These are phyloP conservation scores for Clonostachys byssicola DNA, from an alignment of 2,329 filamentous ascomycete species.

Conservation along the genomic window DNA sequence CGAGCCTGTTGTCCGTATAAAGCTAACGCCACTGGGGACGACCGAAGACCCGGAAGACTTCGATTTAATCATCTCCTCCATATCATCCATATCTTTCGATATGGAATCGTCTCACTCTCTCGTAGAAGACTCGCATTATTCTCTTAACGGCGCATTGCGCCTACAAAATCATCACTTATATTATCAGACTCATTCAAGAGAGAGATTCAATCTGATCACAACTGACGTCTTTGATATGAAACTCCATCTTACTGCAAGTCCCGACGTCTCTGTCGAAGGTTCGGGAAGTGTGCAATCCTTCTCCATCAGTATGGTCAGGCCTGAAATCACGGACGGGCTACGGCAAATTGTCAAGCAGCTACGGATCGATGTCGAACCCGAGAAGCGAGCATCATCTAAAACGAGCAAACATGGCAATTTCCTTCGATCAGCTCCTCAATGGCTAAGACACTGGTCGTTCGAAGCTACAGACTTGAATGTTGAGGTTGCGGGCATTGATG, in stretches of 20 bases:
- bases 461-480: constrained; percentile 87
- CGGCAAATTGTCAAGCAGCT: constrained; percentile 88
- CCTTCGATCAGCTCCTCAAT: constrained; percentile 73
- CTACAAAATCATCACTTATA: constrained; percentile 86
- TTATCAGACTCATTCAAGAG: constrained; percentile 83
- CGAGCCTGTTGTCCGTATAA: constrained; percentile 88
- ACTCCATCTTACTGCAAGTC: constrained; percentile 76
- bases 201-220: constrained; percentile 80
- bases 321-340: constrained; percentile 88
- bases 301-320: constrained; percentile 81
- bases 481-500: constrained; percentile 85
- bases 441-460: constrained; percentile 80
- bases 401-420: constrained; percentile 59
- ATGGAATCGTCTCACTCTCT: constrained; percentile 93
- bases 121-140: constrained; percentile 81
- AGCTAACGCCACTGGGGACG: constrained; percentile 73
- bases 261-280: constrained; percentile 77
- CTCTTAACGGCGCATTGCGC: constrained; percentile 74
- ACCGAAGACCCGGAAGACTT: constrained; percentile 72
- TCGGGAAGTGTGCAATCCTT: constrained; percentile 82
- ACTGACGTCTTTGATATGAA: constrained; percentile 88
- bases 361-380: constrained; percentile 62
- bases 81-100: constrained; percentile 89
- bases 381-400: constrained; percentile 45
- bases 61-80: constrained; percentile 90